These are phyloP conservation scores for Hemileccinum rubropunctum DNA, from an alignment of 768 basidiomycete species.

Conservation along the genomic window DNA sequence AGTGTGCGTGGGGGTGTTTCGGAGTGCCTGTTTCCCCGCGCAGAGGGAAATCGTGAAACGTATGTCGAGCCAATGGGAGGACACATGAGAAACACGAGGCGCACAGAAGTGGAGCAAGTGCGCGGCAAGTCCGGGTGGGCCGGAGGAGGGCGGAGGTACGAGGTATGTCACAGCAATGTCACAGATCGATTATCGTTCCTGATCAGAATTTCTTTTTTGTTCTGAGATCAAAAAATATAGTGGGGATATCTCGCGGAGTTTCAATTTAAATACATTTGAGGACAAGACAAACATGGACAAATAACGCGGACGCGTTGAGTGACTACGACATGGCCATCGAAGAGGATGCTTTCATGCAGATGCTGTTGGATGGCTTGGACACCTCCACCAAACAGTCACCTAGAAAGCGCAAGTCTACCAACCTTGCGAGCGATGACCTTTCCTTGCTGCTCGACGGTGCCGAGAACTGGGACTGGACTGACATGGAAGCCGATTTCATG, in stretches of 20 bases:
- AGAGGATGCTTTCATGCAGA: constrained; percentile 59
- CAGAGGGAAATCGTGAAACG: background rate
- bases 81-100: constrained; percentile 24
- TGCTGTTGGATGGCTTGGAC: constrained; percentile 50
- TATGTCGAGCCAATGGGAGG: constrained; percentile 4
- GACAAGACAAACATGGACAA: constrained; percentile 12
- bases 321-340: constrained; percentile 37
- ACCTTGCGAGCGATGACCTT: constrained; percentile 40
- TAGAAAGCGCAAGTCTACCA: constrained; percentile 17
- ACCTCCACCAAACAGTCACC: constrained; percentile 33
- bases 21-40: constrained; percentile 1
- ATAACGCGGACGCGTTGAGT: constrained; percentile 25
- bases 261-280: background rate
- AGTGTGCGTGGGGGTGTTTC: background rate
- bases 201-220: too few species aligned
- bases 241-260: constrained; percentile 13
- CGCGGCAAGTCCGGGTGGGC: too few species aligned
- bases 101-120: background rate
- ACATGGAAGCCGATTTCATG: constrained; percentile 48
- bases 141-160: too few species aligned
- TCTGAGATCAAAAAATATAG: constrained; percentile 3
- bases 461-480: constrained; percentile 69
- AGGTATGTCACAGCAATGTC: too few species aligned
- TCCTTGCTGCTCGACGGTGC: constrained; percentile 57
- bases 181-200: too few species aligned